Evolutionary conservation across 441 rosid genomes (phyloP), one percentile per base, ranked within the genome.

Genomic region (Gossypium schwendimanii): DNA sequence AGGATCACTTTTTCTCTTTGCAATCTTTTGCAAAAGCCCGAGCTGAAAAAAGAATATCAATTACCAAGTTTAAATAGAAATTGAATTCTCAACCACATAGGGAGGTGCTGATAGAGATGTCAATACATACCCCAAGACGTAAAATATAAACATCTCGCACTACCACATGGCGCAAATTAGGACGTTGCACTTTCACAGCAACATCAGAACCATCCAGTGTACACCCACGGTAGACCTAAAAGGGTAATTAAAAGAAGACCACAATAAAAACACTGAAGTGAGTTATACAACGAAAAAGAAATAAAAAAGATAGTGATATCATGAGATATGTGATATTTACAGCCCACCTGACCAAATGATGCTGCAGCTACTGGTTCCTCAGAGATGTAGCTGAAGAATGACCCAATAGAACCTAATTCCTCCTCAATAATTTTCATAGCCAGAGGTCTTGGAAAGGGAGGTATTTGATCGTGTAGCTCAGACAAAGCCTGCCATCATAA

Each of bases 121-220:
- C 21, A 41, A 78, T 62, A 87, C 94, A 33, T 60, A 94, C 99
- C 94, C 97, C 99, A 72, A 91, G 85, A 57, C 98, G 96, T 64
- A 94, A 88, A 78, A 94, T 88, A 75, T 91, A 88, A 74, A 94
- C 73, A 84, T 94, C 99, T 28, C 97, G 92, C 79, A 89, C 88
- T 33, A 92, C 97, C 66, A 89, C 88, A 77, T 91, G 97, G 24
- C 41, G 92, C 79, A 94, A 76, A 84, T 92, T 83, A 79, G 99
- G 99, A 57, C 99, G 97, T 73, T 94, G 99, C 81, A 94, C 98
- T 87, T 94, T 94, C 77, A 94, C 88, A 52, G 98, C 99, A 67
- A 94, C 97, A 82, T 78, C 80, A 81, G 55, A 73, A 70, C 97
- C 99, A 86, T 94, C 97, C 52, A 77, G 79, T 36, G 97, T 91